These are phyloP conservation scores for Cyberlindnera mycetangii DNA, from an alignment of 805 yeast species.

Conservation along the genomic window DNA sequence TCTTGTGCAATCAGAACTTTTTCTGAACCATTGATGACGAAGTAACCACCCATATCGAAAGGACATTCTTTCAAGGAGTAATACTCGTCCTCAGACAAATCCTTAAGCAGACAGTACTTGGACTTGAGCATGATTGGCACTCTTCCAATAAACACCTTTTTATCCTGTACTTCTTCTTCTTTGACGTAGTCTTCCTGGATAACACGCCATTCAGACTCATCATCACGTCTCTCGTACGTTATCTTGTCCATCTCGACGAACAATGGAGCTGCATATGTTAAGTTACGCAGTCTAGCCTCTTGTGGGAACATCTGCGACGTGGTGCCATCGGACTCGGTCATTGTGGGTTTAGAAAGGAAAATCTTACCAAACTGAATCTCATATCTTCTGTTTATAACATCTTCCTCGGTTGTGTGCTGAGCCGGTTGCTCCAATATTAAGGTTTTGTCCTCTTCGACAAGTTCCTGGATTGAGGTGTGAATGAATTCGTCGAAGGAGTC, in stretches of 20 bases:
- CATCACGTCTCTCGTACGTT: constrained; percentile 80
- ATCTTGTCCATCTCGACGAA: constrained; percentile 94
- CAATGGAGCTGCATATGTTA: constrained; percentile 93
- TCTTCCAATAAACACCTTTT: constrained; percentile 89
- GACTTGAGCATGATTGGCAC: constrained; percentile 98
- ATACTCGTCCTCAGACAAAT: constrained; percentile 86
- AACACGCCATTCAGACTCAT: constrained; percentile 58
- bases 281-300: constrained; percentile 93
- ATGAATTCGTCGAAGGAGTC: constrained; percentile 98
- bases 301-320: constrained; percentile 98
- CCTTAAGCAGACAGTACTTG: constrained; percentile 90
- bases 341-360: constrained; percentile 93
- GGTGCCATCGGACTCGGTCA: constrained; percentile 99
- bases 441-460: constrained; percentile 93
- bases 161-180: constrained; percentile 55
- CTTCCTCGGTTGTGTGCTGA: constrained; percentile 89
- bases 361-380: constrained; percentile 98
- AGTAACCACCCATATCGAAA: constrained; percentile 99
- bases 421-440: constrained; percentile 97
- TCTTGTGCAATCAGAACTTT: constrained; percentile 98
- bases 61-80: constrained; percentile 98
- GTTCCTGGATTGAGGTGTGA: constrained; percentile 93
- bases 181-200: constrained; percentile 54
- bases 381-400: constrained; percentile 86
- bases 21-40: constrained; percentile 97